These are phyloP conservation scores for Kazachstania africana DNA, from an alignment of 805 yeast species.

Conservation along the genomic window DNA sequence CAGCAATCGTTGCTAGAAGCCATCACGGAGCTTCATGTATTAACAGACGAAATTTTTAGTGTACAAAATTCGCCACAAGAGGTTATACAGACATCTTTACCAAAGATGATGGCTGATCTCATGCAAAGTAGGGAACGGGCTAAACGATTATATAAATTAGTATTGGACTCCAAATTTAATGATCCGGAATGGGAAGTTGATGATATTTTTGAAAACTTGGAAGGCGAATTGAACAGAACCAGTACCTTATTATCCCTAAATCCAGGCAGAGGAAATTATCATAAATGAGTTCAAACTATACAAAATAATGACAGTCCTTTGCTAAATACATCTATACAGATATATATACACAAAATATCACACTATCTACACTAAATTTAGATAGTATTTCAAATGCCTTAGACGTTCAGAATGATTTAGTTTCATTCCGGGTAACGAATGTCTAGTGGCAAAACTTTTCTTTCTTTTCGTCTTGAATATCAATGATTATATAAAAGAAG, in stretches of 20 bases:
- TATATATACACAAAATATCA: too few species aligned
- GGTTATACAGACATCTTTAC: constrained; percentile 2
- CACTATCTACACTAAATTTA: too few species aligned
- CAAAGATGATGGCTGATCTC: constrained; percentile 8
- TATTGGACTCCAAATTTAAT: constrained; percentile 6
- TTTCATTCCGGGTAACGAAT: too few species aligned
- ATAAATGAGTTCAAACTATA: constrained; percentile 19
- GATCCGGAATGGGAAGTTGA: constrained; percentile 8
- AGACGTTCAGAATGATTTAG: too few species aligned
- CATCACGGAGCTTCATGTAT: constrained; percentile 7
- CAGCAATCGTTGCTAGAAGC: constrained; percentile 4
- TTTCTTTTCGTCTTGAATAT: too few species aligned
- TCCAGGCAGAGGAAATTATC: constrained; percentile 10
- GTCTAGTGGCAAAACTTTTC: too few species aligned
- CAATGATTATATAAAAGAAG: too few species aligned
- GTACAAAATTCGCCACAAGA: constrained; percentile 1
- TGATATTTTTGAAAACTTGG: constrained; percentile 6
- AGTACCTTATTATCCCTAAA: constrained; percentile 9
- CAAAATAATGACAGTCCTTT: too few species aligned
- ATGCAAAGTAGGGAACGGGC: constrained; percentile 13
- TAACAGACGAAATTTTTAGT: constrained; percentile 8
- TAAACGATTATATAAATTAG: constrained; percentile 10
- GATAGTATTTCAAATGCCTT: too few species aligned
- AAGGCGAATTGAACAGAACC: constrained; percentile 8
- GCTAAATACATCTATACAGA: too few species aligned